Evolutionary conservation across 2,329 filamentous ascomycete species (phyloP), one percentile per base, ranked within the genome.

Genomic region (Allantophomopsis cytisporea): DNA sequence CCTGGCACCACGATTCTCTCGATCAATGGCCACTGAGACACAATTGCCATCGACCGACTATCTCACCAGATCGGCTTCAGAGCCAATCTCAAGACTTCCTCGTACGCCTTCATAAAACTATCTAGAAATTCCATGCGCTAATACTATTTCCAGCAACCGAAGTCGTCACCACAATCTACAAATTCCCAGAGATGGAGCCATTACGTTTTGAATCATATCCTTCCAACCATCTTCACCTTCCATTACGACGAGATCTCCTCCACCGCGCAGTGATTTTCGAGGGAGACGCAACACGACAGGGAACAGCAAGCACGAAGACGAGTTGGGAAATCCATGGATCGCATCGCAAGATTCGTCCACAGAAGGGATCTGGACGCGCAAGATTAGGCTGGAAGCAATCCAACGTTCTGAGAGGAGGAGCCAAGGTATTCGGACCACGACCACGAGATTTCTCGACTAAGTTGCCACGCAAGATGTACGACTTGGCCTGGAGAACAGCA

Each of bases 201-300:
- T 66, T 77, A 37, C 69, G 76, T 38, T 81, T 93, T 59, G 76
- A 84, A 56, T 63, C 75, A 52, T 96, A 88, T 68, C 79, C 83
- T 32, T 67, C 77, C 44, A 82, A 83, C 53, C 86, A 95, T 60
- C 81, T 98, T 35, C 68, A 83, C 55, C 75, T 96, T 28, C 91
- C 91, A 2, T 71, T 94, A 36, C 83, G 91, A 43, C 80, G 82
- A 58, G 91, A 98, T 60, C 77, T 98, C 47, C 78, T 98, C 39
- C 89, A 98, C 65, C 77, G 85, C 47, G 91, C 91, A 42, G 76
- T 98, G 42, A 65, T 94, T 50, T 96, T 82, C 68, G 91, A 98
- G 65, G 91, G 84, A 49, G 89, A 96, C 65, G 75, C 69, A 54
- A 83, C 85, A 41, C 80, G 91, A 21, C 81, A 87, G 59, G 91